Percentiles rank a stretch among this genome's conserved stretches.
Conservation (phyloP, 441 rosid species). For the Pelargonium cotyledonis region DNA sequence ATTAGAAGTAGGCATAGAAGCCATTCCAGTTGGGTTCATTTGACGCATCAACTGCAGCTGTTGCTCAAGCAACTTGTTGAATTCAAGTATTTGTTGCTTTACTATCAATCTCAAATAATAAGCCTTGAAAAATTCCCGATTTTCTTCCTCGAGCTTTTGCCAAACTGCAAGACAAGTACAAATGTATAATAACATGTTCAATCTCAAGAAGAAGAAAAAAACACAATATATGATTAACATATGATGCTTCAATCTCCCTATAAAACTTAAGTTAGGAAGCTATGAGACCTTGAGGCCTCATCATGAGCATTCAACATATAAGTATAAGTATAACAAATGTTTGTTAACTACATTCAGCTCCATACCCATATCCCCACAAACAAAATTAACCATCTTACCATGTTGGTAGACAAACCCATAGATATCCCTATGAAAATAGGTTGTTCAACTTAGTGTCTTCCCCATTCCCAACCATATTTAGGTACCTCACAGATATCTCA, state of each 20-base stretch:
- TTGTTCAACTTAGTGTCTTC: background rate
- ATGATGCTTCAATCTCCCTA: background rate
- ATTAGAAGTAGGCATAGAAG: conserved; percentile 55
- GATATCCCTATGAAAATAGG: background rate
- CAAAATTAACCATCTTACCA: background rate
- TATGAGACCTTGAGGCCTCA: background rate
- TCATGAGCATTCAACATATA: background rate
- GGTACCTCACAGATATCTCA: background rate
- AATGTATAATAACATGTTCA: too few species aligned
- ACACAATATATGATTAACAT: background rate
- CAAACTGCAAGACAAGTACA: conserved; percentile 55
- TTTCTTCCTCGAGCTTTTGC: conserved; percentile 99
- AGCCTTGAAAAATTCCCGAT: conserved; percentile 84
- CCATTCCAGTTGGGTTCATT: conserved; percentile 51
- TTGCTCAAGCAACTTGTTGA: conserved; percentile 88
- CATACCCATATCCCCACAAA: background rate
- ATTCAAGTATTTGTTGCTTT: conserved; percentile 88
- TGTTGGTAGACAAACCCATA: background rate
- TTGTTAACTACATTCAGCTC: background rate
- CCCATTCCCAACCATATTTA: too few species aligned
- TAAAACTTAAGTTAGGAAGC: background rate
- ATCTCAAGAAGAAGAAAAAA: background rate
- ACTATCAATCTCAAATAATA: conserved; percentile 83
- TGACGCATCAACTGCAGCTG: conserved; percentile 78
- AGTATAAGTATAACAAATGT: background rate